phyloP scores from a whole-genome alignment of 257 asterid genomes.

The Penstemon newberryi region DNA sequence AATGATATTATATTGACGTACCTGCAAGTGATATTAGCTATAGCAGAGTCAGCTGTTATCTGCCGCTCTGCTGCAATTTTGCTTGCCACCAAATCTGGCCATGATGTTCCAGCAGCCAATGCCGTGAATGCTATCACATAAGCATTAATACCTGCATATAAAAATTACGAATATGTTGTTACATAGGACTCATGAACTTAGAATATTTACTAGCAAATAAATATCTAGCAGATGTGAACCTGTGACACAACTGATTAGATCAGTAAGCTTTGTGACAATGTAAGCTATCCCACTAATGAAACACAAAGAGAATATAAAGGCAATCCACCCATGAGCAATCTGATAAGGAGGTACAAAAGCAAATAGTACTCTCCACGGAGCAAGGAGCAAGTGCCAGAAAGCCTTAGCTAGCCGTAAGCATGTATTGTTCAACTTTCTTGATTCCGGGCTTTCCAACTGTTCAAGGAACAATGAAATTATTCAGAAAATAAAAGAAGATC shows the following conservation, averaged over 20 bases:
- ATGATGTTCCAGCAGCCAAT: constrained; percentile 88
- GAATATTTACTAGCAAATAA: background rate
- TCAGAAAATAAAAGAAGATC: background rate
- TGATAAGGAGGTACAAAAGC: constrained; percentile 91
- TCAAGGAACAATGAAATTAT: constrained; percentile 11
- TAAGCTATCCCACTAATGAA: constrained; percentile 90
- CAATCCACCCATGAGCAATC: constrained; percentile 93
- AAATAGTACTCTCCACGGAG: constrained; percentile 83
- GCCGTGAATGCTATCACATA: constrained; percentile 86
- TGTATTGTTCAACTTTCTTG: constrained; percentile 46
- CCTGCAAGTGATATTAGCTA: constrained; percentile 98
- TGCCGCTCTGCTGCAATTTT: constrained; percentile 97
- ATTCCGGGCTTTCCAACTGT: constrained; percentile 63
- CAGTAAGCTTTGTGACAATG: constrained; percentile 75
- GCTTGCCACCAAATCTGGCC: constrained; percentile 98
- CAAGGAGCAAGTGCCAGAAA: constrained; percentile 60
- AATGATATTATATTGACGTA: constrained; percentile 10
- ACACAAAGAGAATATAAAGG: constrained; percentile 66
- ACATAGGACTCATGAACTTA: too few species aligned
- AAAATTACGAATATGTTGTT: background rate
- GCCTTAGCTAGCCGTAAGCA: constrained; percentile 45
- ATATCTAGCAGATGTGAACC: constrained; percentile 39
- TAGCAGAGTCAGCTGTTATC: constrained; percentile 91
- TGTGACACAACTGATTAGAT: constrained; percentile 83
- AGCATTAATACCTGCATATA: constrained; percentile 65